These are phyloP conservation scores for Cocos nucifera DNA, from an alignment of 176 grass and related monocot genomes.

Conservation along the genomic window DNA sequence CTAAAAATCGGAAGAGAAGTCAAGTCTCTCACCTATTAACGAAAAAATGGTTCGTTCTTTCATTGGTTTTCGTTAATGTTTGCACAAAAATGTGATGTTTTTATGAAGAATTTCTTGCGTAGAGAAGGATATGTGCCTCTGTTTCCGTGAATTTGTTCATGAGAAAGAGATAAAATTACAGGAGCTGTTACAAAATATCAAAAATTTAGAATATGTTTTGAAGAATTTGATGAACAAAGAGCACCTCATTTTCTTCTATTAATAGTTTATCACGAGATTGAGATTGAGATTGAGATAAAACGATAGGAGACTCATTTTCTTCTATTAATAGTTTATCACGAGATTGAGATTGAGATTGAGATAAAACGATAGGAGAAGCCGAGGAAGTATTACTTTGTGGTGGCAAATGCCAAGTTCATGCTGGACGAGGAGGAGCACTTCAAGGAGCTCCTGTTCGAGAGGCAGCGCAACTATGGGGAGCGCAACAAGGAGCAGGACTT, in stretches of 20 bases:
- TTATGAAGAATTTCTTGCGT: too few species aligned
- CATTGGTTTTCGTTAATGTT: background rate
- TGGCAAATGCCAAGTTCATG: slow-evolving; percentile 97
- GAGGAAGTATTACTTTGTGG: slow-evolving; percentile 68
- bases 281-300: slow-evolving; percentile 7
- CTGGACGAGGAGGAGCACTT: slow-evolving; percentile 98
- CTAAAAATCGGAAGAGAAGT: too few species aligned
- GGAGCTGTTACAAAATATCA: background rate
- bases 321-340: too few species aligned
- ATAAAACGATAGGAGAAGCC: slow-evolving; percentile 40
- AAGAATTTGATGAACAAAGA: background rate
- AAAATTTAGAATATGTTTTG: background rate
- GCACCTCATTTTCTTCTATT: background rate
- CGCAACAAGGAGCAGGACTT: slow-evolving; percentile 69
- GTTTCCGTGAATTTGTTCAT: too few species aligned
- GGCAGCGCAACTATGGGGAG: slow-evolving; percentile 54
- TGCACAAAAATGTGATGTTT: background rate
- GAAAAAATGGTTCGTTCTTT: too few species aligned
- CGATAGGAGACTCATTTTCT: slow-evolving; percentile 26
- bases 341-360: background rate
- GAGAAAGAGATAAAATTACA: too few species aligned
- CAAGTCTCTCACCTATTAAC: too few species aligned
- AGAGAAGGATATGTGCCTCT: too few species aligned
- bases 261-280: too few species aligned
- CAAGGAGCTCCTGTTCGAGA: slow-evolving; percentile 73